phyloP scores from a whole-genome alignment of 2,329 filamentous ascomycete species.

The Neurospora sp. region DNA sequence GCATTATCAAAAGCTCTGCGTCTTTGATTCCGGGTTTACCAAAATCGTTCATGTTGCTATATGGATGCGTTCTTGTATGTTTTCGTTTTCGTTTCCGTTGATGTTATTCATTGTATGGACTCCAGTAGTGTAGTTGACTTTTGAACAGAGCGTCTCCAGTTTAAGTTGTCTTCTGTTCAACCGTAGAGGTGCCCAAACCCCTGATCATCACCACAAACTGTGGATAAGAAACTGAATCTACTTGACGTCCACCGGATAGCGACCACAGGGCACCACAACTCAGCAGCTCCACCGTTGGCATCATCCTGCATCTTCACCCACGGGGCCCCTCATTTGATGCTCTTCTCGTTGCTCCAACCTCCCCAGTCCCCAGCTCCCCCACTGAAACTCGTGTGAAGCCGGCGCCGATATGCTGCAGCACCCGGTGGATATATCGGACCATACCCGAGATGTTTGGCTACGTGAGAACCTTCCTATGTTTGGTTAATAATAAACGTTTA shows the following conservation, averaged over 20 bases:
- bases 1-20: too few relatives aligned
- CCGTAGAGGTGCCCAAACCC: neutral
- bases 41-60: neutral
- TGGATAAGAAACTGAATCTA: neutral
- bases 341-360: neutral
- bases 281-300: neutral
- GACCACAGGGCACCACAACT: neutral
- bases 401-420: neutral
- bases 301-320: neutral
- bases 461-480: too few relatives aligned
- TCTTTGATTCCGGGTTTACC: too few relatives aligned
- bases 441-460: too few relatives aligned
- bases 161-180: neutral
- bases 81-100: neutral
- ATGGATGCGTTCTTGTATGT: neutral
- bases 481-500: too few relatives aligned
- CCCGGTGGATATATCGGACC: neutral
- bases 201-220: neutral
- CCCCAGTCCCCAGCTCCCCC: neutral
- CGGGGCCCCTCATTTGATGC: neutral
- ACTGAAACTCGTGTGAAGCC: neutral
- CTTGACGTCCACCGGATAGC: neutral
- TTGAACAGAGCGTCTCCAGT: too few relatives aligned
- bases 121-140: too few relatives aligned
- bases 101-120: neutral